Base-by-base conservation (phyloP, 768 basidiomycete species). In the Clavaria fumosa region DNA sequence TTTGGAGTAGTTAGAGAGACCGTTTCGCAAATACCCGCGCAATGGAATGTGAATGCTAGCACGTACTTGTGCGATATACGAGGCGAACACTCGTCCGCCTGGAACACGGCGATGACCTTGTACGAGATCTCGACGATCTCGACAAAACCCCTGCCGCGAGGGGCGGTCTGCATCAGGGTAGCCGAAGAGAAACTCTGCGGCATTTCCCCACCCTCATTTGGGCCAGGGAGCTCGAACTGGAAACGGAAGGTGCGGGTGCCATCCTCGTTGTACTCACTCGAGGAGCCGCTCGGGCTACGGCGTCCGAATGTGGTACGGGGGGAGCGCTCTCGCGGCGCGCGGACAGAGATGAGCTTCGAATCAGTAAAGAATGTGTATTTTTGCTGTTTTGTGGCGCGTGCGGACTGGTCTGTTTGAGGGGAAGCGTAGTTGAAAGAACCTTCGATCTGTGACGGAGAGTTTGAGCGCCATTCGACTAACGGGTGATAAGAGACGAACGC, bases 161-260 rank as follows among this genome's bases (percentile, higher is more conserved):
- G 26, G 9, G 26, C 9, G 9, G 26, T 28, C 26, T 28, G 45
- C 19, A 41, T 43, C 6, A 53, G 47, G 11, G 61, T 52, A 6
- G 53, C 55, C 5, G 60, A 52, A 5, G 59, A 60, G 47, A 76
- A 77, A 0, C 72, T 71, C 0, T 72, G 59, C 0, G 80, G 80
- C 32, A 82, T 54, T 45, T 75, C 74, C 47, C 77, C 74, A 0
- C 70, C 69, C 0, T 55, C 48, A 32, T 63, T 54, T 21, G 52
- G 55, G 38, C 67, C 62, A 22, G 75, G 75, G 23, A 78, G 59
- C 5, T 69, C 60, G 47, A 80, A 75, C 5, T 57, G 53, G 45
- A 80, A 82, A 2, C 63, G 52, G 51, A 61, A 63, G 1, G 58
- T 52, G 31, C 62, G 52, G 18, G 51, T 46, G 15, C 51, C 37